Conservation (phyloP, 768 basidiomycete genomes). For the Tulasnella sp. region DNA sequence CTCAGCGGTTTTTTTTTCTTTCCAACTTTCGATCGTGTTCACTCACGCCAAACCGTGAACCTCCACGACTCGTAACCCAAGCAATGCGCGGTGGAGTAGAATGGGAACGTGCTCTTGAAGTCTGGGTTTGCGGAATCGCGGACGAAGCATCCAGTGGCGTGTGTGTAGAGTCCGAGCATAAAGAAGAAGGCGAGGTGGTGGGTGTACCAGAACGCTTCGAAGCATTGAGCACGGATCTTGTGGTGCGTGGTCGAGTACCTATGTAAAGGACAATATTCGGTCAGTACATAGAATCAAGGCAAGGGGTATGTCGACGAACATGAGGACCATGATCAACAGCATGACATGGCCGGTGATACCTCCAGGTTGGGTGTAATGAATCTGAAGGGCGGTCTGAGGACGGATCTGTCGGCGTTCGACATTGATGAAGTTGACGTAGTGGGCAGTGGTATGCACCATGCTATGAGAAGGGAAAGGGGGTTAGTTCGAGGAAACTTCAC, state of each 20-base stretch:
- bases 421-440: conserved; percentile 89
- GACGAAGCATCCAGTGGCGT: conserved; percentile 92
- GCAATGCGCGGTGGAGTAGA: conserved; percentile 80
- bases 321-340: conserved; percentile 86
- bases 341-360: conserved; percentile 95
- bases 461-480: too few relatives aligned
- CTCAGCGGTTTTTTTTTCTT: background rate
- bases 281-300: too few relatives aligned
- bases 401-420: conserved; percentile 84
- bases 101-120: conserved; percentile 62
- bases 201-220: conserved; percentile 96
- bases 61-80: conserved; percentile 88
- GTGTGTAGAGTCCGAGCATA: conserved; percentile 81
- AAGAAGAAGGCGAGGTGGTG: conserved; percentile 93
- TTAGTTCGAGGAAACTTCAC: too few relatives aligned
- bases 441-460: conserved; percentile 86
- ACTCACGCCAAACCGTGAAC: conserved; percentile 68
- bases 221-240: conserved; percentile 80
- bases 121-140: conserved; percentile 73
- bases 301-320: too few relatives aligned
- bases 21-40: background rate
- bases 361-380: conserved; percentile 81
- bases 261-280: conserved; percentile 11
- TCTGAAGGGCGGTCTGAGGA: conserved; percentile 60
- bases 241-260: conserved; percentile 76